Percentiles rank a stretch among this genome's conserved stretches.
Evolutionary conservation across 2,329 filamentous ascomycete genomes (phyloP).

Genomic region (Fusarium paranaense): DNA sequence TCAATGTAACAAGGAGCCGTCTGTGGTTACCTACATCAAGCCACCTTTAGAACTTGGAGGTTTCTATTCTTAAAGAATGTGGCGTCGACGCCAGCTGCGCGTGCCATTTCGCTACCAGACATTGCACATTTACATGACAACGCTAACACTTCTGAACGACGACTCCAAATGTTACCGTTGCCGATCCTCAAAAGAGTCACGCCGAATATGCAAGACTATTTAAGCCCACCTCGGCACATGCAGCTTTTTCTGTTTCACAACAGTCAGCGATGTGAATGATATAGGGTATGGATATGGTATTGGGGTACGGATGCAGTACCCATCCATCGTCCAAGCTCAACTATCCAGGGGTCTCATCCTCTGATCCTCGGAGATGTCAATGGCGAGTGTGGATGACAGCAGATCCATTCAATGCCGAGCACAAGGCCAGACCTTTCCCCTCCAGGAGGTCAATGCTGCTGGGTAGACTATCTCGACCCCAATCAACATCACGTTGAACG

Average conservation of each 20-base stretch:
- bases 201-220: conserved; percentile 1
- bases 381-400: conserved; percentile 10
- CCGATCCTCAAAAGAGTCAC: neutral
- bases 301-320: neutral
- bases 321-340: neutral
- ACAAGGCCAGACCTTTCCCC: neutral
- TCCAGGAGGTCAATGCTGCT: neutral
- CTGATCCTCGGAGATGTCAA: conserved; percentile 20
- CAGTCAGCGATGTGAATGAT: neutral
- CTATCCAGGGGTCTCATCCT: neutral
- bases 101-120: neutral
- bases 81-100: conserved; percentile 20
- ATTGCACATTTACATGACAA: neutral
- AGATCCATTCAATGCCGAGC: conserved; percentile 10
- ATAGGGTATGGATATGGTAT: neutral
- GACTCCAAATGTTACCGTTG: neutral
- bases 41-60: conserved; percentile 1
- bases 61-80: conserved; percentile 37
- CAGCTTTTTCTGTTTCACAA: neutral
- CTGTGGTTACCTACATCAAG: neutral
- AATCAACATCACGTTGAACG: neutral
- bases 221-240: conserved; percentile 1
- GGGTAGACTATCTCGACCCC: neutral
- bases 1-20: conserved; percentile 2
- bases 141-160: neutral